Evolutionary conservation across 164 flowering plant genomes (phyloP), one percentile per base, ranked within the genome.

Genomic region (Buxus sempervirens): DNA sequence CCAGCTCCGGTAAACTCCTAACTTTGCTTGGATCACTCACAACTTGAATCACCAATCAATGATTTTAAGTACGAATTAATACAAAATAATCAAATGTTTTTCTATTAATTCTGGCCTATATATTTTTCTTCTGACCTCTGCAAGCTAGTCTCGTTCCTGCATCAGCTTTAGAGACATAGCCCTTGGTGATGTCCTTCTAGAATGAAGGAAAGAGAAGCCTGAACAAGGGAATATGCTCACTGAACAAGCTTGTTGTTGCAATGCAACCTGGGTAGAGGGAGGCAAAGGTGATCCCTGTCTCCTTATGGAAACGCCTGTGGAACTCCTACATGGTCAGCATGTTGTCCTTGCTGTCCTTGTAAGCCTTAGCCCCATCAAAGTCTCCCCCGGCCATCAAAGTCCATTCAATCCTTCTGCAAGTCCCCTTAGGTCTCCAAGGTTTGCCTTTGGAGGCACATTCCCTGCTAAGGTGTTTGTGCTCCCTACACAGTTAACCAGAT

Each of bases 1-100:
- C 99, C 99, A 95, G 86, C 99, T 95, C 99, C 99, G 92, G 82
- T 95, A 95, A 15, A 95, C 99, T 22, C 99, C 99, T 0, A 97
- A 95, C 62, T 95, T 95, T 56, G 88, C 96, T 95, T 49, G 93
- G 96, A 45, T 92, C 99, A 28, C 89, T 80, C 61, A 92, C 96
- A 62, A 95, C 99, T 96, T 89, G 76, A 63, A 69, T 14, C 27
- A 75, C 21, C 54, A 60, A 54, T 42, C 66, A 69, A 49, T 16
- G 24, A 27, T 22, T 41, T 45, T 41, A 58, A 7, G 19, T 9
- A n/a, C n/a, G n/a, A n/a, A n/a, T n/a, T n/a, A n/a, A n/a, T n/a
- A n/a, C 24, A 16, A 20, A 54, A 61, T 23, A 4, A 70, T 1
- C 1, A 10, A n/a, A 19, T 15, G 25, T 36, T 5, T 54, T n/a